phyloP scores from a whole-genome alignment of 208 protist genomes.

The Acanthamoeba triangularis region DNA sequence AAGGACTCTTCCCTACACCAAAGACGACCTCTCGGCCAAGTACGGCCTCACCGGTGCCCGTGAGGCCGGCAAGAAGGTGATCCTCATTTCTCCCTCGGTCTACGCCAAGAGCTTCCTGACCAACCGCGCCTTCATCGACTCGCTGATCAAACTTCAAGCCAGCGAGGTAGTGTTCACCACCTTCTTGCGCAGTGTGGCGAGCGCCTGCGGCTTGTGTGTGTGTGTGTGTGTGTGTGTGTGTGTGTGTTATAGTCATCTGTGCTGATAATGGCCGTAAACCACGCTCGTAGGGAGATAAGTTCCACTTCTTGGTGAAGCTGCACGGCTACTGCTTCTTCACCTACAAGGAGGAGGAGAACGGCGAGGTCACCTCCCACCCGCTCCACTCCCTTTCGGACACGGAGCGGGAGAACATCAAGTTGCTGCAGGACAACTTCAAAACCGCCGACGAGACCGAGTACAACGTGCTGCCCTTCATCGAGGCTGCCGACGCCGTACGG shows the following conservation, averaged over 20 bases:
- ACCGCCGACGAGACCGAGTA: conserved; percentile 17
- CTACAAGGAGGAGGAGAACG: conserved; percentile 38
- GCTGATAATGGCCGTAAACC: neutral
- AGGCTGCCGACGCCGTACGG: conserved; percentile 36
- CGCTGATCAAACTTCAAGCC: conserved; percentile 38
- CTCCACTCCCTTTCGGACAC: conserved; percentile 42
- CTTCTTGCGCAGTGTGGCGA: neutral
- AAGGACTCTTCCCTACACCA: conserved; percentile 67
- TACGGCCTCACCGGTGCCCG: conserved; percentile 1
- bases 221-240: no score
- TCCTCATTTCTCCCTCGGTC: conserved; percentile 68
- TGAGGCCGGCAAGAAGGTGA: conserved; percentile 31
- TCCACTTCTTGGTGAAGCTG: conserved; percentile 74
- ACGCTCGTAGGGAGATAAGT: conserved; percentile 3
- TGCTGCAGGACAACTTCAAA: conserved; percentile 67
- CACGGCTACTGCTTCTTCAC: conserved; percentile 76
- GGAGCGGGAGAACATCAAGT: conserved; percentile 55
- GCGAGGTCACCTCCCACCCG: conserved; percentile 47
- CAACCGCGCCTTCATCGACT: conserved; percentile 26
- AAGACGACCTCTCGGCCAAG: conserved; percentile 10
- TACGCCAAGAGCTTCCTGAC: conserved; percentile 72
- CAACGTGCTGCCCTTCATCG: conserved; percentile 73
- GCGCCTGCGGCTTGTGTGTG: neutral
- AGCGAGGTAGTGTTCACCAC: neutral
- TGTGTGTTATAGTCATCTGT: neutral